Evolutionary conservation across 2,329 filamentous ascomycete genomes (phyloP), one percentile per base, ranked within the genome.

Genomic region (Chaetomiaceae sp.): DNA sequence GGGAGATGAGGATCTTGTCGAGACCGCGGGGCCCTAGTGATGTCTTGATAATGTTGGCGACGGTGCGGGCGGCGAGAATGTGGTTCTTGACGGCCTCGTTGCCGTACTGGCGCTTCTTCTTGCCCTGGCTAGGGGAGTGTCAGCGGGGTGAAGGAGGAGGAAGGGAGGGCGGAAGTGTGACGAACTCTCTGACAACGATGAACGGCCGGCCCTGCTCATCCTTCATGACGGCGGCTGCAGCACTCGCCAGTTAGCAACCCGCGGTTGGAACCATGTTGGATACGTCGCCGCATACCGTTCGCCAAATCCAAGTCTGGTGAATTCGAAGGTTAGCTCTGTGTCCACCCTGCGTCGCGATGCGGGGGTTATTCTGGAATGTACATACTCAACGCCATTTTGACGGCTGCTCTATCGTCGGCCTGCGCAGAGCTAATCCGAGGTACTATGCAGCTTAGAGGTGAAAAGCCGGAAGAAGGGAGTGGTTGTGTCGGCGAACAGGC

Each of bases 1-100:
- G 89, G 47, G 94, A 99, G 66, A 99, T 99, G 65, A 99, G 83
- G 69, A 99, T 99, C 79, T 99, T 99, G 79, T 99, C 94, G 68
- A 99, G 85, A 60, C 94, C 94, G 64, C 94, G 88, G 51, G 94
- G 94, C 47, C 94, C 94, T 65, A 99, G 81, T 61, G 95, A 99
- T 57, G 90, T 94, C 80, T 95, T 96, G 74, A 99, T 90, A 65
- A 99, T 94, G 75, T 91, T 95, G 64, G 94, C 88, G 64, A 99
- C 91, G 54, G 94, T 97, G 70, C 91, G 86, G 51, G 95, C 95
- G 57, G 94, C 92, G 66, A 97, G 84, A 66, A 99, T 99, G 75
- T 99, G 95, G 66, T 91, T 90, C 75, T 99, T 99, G 72, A 99
- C 90, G 49, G 94, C 94, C 69, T 99, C 94, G 72, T 87, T 96